phyloP scores from a whole-genome alignment of 345 rosid species.

The Cardamine resedifolia region DNA sequence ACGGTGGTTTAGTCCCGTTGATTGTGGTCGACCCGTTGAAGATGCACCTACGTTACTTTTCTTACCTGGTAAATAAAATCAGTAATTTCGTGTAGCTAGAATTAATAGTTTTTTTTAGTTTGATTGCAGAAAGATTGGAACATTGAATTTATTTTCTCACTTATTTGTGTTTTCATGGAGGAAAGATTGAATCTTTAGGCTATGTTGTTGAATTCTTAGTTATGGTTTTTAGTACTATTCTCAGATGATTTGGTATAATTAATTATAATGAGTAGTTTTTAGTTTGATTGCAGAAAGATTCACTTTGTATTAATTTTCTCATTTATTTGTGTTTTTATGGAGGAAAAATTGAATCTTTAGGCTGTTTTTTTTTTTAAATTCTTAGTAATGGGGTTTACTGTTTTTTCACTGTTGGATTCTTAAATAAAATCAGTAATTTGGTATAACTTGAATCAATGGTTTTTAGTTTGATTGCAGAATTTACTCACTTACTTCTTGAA shows the following conservation, averaged over 20 bases:
- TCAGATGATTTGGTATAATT: too few species aligned
- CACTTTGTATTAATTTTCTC: too few species aligned
- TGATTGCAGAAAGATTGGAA: neutral
- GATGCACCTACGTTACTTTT: slow-evolving; percentile 73
- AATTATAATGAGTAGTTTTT: too few species aligned
- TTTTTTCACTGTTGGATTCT: too few species aligned
- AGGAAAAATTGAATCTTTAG: neutral
- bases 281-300: too few species aligned
- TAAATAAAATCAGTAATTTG: neutral
- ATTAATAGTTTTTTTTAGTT: neutral
- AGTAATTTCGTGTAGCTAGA: neutral
- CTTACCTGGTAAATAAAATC: slow-evolving; percentile 60
- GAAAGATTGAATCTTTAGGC: neutral
- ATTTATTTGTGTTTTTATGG: too few species aligned
- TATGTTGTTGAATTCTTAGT: too few species aligned
- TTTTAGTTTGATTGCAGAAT: neutral
- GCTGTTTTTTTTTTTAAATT: neutral
- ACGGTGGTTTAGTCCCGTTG: slow-evolving; percentile 88
- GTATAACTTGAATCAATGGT: neutral
- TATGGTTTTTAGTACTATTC: too few species aligned
- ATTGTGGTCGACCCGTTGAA: slow-evolving; percentile 63
- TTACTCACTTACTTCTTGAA: neutral
- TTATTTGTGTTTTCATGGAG: neutral
- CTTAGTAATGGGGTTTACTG: neutral
- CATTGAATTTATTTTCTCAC: neutral